Evolutionary conservation across 2,329 filamentous ascomycete species (phyloP).

Genomic region (Claviceps arundinis): DNA sequence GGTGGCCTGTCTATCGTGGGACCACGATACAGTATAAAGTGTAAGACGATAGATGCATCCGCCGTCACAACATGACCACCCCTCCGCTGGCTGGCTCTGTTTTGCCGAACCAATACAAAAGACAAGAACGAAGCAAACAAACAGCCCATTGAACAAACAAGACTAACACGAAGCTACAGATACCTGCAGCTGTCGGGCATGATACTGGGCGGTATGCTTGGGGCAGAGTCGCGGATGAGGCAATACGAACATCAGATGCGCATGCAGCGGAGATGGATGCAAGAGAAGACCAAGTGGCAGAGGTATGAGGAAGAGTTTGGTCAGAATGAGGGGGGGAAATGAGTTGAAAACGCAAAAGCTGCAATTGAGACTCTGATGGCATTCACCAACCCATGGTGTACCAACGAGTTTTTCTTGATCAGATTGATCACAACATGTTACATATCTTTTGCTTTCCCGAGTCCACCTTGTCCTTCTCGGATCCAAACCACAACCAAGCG

Average conservation of each 20-base stretch:
- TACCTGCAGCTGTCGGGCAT: constrained; percentile 79
- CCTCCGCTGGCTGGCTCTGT: not conserved
- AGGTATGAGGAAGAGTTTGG: constrained; percentile 49
- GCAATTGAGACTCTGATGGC: not conserved
- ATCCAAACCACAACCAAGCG: constrained; percentile 7
- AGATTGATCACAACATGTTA: no score
- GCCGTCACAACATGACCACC: not conserved
- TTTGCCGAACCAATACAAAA: not conserved
- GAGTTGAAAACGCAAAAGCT: not conserved
- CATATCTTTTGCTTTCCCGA: not conserved
- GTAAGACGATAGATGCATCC: constrained; percentile 31
- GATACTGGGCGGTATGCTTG: constrained; percentile 65
- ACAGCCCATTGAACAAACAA: not conserved
- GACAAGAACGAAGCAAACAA: not conserved
- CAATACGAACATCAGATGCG: constrained; percentile 53
- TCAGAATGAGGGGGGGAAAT: constrained; percentile 26
- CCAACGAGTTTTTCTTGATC: no score
- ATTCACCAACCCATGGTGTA: not conserved
- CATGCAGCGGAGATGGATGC: constrained; percentile 47
- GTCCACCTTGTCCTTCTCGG: not conserved
- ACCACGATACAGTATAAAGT: constrained; percentile 67
- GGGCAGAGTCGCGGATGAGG: constrained; percentile 57
- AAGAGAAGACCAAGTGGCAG: constrained; percentile 56
- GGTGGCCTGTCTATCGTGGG: constrained; percentile 59
- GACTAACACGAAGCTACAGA: constrained; percentile 25